Evolutionary conservation across 1,284 basidiomycete genomes (phyloP), one percentile per base, ranked within the genome.

Genomic region (Cystobasidium pallidum): DNA sequence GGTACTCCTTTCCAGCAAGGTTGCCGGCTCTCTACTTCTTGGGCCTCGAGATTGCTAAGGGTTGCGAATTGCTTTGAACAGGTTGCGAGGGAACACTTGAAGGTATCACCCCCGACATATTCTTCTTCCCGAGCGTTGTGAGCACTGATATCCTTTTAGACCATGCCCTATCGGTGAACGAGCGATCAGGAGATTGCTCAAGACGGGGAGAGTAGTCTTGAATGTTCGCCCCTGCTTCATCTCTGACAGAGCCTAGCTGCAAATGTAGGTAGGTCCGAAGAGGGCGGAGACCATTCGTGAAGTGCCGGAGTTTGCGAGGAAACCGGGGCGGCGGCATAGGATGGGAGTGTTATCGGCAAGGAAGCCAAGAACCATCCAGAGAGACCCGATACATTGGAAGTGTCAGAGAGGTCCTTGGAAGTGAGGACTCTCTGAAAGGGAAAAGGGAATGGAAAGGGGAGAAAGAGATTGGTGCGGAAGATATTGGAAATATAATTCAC

Each of bases 61-160:
- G 36, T 54, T 15, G 66, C 21, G 19, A 68, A 68, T 26, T 59
- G 66, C 55, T 68, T 68, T 17, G 21, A 17, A 55, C 66, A 68
- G 15, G 3, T 36, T 45, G 28, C 17, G 24, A 30, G 30, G 10
- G 52, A 17, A 57, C 66, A 68, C 15, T 30, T 59, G 54, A 68
- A 68, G 24, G 49, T 58, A 15, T 11, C 66, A 32, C n/a, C 32
- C 17, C 47, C 28, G 63, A 39, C 63, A 34, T 68, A 55, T 28
- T 34, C 36, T 45, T 30, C 66, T 30, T 58, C 19, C 21, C 59
- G 66, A n/a, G 24, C 28, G 21, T 30, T 58, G 39, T 59, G 52
- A 13, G 47, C 36, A 21, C 41, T 52, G 32, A 26, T 26, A n/a
- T 52, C 26, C 34, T 68, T 39, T n/a, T 34, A 10, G n/a, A 51